phyloP scores from a whole-genome alignment of 1,284 basidiomycete genomes.

The Lentinula novae-zelandiae region DNA sequence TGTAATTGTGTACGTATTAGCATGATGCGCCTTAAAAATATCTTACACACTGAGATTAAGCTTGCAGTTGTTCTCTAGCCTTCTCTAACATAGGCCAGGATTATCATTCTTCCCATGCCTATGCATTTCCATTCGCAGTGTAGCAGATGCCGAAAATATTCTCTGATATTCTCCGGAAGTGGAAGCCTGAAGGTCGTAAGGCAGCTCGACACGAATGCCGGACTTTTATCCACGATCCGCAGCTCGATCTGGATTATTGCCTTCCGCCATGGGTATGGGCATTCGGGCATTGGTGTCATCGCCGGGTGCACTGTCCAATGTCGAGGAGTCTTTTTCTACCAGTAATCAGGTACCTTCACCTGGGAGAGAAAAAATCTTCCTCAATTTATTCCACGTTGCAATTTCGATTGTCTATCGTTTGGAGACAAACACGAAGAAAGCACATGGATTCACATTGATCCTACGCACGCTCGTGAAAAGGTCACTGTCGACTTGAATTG shows the following conservation, averaged over 20 bases:
- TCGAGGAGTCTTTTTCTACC: neutral
- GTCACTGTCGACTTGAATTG: neutral
- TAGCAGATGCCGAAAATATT: neutral
- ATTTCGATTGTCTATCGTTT: neutral
- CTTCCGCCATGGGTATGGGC: neutral
- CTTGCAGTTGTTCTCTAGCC: neutral
- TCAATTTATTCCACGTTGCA: neutral
- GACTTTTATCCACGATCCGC: neutral
- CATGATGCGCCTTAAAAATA: no score
- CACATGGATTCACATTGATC: neutral
- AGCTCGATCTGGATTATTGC: neutral
- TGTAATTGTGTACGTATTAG: no score
- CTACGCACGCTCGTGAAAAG: neutral
- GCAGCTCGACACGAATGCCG: neutral
- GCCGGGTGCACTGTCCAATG: neutral
- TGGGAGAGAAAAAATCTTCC: neutral
- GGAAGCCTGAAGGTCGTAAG: no score
- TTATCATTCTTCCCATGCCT: no score
- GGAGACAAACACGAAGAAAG: neutral
- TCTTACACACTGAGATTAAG: no score
- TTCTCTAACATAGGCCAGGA: neutral
- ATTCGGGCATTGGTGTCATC: neutral
- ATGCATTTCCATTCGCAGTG: neutral
- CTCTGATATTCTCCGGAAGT: neutral
- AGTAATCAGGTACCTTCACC: neutral